These are phyloP conservation scores for Beauveria australis DNA, from an alignment of 2,329 filamentous ascomycete species.

Conservation along the genomic window DNA sequence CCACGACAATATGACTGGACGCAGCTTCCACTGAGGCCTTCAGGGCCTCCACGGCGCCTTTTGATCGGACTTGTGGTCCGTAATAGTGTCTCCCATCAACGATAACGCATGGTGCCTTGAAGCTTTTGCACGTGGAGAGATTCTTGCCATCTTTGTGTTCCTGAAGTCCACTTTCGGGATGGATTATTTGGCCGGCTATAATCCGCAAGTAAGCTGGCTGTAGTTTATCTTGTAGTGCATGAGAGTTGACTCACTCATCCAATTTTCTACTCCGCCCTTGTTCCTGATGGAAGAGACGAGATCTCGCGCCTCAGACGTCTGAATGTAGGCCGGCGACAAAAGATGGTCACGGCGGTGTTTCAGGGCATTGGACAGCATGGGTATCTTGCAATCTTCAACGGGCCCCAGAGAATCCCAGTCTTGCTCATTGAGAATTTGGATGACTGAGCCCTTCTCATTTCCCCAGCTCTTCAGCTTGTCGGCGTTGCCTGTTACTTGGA, in stretches of 20 bases:
- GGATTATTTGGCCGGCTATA: slow-evolving; percentile 22
- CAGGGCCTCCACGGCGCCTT: slow-evolving; percentile 17
- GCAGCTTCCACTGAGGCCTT: slow-evolving; percentile 22
- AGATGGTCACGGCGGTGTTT: slow-evolving; percentile 23
- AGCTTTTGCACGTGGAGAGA: neutral
- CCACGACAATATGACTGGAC: slow-evolving; percentile 14
- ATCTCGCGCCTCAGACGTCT: slow-evolving; percentile 17
- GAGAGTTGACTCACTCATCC: slow-evolving; percentile 26
- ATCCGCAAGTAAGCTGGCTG: slow-evolving; percentile 12
- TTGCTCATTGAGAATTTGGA: slow-evolving; percentile 19
- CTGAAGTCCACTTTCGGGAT: slow-evolving; percentile 22
- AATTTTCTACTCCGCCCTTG: slow-evolving; percentile 23
- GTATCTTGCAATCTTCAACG: slow-evolving; percentile 22
- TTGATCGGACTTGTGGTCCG: neutral
- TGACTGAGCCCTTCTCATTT: slow-evolving; percentile 17
- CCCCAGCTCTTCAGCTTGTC: slow-evolving; percentile 25
- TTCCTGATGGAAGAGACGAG: slow-evolving; percentile 19
- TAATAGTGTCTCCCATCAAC: slow-evolving; percentile 9
- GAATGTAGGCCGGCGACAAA: slow-evolving; percentile 12
- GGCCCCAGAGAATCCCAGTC: slow-evolving; percentile 23
- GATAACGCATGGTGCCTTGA: slow-evolving; percentile 6
- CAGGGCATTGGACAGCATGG: slow-evolving; percentile 25
- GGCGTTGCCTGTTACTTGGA: slow-evolving; percentile 21
- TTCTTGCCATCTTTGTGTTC: neutral
- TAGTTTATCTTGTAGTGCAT: neutral